Evolutionary conservation across 2,329 filamentous ascomycete genomes (phyloP).

Genomic region (Cyanodermella asteris): DNA sequence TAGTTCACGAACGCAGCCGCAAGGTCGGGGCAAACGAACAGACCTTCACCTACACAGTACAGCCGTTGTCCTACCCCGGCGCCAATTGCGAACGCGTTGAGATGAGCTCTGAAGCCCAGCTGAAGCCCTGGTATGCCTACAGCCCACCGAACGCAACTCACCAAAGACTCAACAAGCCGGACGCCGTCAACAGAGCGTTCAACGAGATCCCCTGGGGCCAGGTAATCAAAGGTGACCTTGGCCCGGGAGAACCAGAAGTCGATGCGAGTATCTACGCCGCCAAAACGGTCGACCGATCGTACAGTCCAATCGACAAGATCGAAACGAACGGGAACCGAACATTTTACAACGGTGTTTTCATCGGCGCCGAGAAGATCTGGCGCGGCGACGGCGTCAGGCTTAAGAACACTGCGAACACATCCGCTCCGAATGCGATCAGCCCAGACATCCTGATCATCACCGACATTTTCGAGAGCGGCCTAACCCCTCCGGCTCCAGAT

Average conservation of each 20-base stretch:
- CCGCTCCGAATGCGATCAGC: too few species aligned
- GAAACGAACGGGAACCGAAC: conserved; percentile 20
- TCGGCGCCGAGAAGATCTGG: conserved; percentile 39
- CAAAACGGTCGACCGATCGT: conserved; percentile 31
- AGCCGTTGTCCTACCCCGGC: conserved; percentile 26
- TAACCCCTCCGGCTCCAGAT: conserved; percentile 6
- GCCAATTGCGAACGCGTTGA: conserved; percentile 18
- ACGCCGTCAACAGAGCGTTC: conserved; percentile 19
- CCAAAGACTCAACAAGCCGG: conserved; percentile 15
- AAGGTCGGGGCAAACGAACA: conserved; percentile 9
- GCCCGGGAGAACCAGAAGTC: conserved; percentile 28
- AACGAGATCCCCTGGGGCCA: conserved; percentile 30
- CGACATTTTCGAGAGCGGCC: conserved; percentile 13
- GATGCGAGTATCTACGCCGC: conserved; percentile 36
- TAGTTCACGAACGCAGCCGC: conserved; percentile 25
- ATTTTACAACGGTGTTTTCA: conserved; percentile 32
- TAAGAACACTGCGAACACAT: conserved; percentile 18
- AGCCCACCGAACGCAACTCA: conserved; percentile 30
- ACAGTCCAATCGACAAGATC: conserved; percentile 29
- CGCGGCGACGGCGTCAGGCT: conserved; percentile 35
- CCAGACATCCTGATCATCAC: conserved; percentile 26
- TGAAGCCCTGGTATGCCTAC: conserved; percentile 38
- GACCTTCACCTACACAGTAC: conserved; percentile 20
- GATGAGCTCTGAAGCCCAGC: conserved; percentile 20
- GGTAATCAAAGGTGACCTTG: conserved; percentile 20